phyloP scores from a whole-genome alignment of 208 protist genomes.

The Trichomonas vaginalis region DNA sequence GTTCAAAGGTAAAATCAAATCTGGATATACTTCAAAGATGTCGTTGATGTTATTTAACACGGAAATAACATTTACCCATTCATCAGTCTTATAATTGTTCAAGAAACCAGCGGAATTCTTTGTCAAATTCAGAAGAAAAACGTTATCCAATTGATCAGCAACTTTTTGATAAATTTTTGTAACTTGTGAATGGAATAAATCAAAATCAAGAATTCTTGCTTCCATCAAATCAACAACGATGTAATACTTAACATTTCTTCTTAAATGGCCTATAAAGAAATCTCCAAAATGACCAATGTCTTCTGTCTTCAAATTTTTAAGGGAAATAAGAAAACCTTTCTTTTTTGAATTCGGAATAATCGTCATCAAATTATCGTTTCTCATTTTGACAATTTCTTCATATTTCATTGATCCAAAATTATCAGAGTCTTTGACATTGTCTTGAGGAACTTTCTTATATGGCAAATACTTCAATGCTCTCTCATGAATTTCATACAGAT shows the following conservation, averaged over 20 bases:
- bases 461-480: background rate
- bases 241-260: background rate
- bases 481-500: background rate
- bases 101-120: background rate
- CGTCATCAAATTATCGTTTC: background rate
- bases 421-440: background rate
- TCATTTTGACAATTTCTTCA: background rate
- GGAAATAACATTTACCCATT: background rate
- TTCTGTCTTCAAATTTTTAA: background rate
- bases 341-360: background rate
- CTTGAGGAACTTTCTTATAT: background rate
- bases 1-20: background rate
- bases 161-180: background rate
- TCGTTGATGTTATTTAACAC: background rate
- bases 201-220: background rate
- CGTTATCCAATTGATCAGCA: background rate
- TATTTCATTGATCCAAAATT: background rate
- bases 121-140: background rate
- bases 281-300: background rate
- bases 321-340: background rate
- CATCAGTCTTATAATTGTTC: background rate
- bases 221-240: background rate
- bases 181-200: background rate
- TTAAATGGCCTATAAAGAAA: background rate
- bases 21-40: background rate